Evolutionary conservation across 352 stramenopile genomes (phyloP).

Genomic region (Pythium folliculosum): DNA sequence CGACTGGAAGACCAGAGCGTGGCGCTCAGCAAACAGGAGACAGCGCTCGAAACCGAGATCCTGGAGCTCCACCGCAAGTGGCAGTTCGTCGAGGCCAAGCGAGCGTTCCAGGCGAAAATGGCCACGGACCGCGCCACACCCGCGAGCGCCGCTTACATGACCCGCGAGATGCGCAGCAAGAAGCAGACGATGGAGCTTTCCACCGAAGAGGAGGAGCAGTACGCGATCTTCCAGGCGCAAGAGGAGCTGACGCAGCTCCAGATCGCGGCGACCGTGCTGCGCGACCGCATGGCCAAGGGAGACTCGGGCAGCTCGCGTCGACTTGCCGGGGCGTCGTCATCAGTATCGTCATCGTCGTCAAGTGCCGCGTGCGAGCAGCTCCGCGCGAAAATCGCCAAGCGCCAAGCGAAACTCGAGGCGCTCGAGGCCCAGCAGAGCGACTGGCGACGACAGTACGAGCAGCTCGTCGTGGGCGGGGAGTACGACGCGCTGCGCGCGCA

Average conservation of each 20-base stretch:
- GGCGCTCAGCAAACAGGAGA: constrained; percentile 31
- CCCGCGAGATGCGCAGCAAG: constrained; percentile 47
- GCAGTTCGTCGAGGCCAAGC: constrained; percentile 48
- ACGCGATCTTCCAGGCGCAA: constrained; percentile 49
- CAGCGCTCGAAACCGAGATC: constrained; percentile 37
- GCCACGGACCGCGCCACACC: constrained; percentile 16
- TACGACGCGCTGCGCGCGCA: constrained; percentile 54
- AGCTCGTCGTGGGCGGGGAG: constrained; percentile 38
- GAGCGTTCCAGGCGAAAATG: constrained; percentile 55
- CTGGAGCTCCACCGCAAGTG: constrained; percentile 38
- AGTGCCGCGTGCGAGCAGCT: constrained; percentile 47
- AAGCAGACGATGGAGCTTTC: constrained; percentile 45
- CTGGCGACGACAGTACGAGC: constrained; percentile 42
- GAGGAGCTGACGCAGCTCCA: constrained; percentile 63
- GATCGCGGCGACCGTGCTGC: constrained; percentile 49
- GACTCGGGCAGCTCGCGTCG: neutral
- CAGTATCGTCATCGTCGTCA: constrained; percentile 28
- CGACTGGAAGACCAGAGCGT: constrained; percentile 33
- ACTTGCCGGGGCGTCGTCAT: constrained; percentile 16
- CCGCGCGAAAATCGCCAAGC: constrained; percentile 47
- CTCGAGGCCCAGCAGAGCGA: constrained; percentile 36
- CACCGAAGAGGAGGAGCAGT: constrained; percentile 59
- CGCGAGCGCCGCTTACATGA: constrained; percentile 1
- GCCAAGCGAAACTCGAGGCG: constrained; percentile 41
- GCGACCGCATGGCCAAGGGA: constrained; percentile 21